A percentile compares a stretch with the other conserved stretches of the same genome.
Evolutionary conservation across 768 basidiomycete species (phyloP).

Genomic region (Tubosaeta brunneosetosa): DNA sequence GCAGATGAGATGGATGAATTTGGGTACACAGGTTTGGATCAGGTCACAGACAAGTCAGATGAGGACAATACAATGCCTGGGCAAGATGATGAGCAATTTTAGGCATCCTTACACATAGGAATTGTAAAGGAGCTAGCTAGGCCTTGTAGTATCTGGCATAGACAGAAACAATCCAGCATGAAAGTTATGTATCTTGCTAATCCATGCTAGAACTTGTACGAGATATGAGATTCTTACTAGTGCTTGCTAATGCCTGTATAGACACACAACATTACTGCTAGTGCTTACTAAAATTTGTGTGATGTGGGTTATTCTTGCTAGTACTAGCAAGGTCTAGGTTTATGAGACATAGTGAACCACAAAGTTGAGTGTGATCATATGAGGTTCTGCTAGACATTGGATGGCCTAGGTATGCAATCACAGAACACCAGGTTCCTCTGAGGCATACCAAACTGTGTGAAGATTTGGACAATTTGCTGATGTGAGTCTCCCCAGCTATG

Average conservation of each 20-base stretch:
- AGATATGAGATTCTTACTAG: too few species aligned
- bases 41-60: background rate
- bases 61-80: background rate
- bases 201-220: background rate
- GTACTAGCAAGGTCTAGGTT: background rate
- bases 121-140: background rate
- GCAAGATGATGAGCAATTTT: background rate
- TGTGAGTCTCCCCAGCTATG: too few species aligned
- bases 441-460: background rate
- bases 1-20: conserved; percentile 2
- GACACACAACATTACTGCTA: background rate
- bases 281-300: background rate
- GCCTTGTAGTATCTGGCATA: background rate
- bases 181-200: background rate
- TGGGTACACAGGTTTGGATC: conserved; percentile 1
- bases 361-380: background rate
- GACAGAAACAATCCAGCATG: background rate
- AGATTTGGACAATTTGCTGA: background rate
- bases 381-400: background rate
- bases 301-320: background rate
- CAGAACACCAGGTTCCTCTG: too few species aligned
- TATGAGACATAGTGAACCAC: background rate
- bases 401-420: too few species aligned
- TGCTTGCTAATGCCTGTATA: too few species aligned
- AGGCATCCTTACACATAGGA: background rate